Conservation (phyloP, 202 grass and related monocot genomes). For the Dendrocalamus latiflorus region DNA sequence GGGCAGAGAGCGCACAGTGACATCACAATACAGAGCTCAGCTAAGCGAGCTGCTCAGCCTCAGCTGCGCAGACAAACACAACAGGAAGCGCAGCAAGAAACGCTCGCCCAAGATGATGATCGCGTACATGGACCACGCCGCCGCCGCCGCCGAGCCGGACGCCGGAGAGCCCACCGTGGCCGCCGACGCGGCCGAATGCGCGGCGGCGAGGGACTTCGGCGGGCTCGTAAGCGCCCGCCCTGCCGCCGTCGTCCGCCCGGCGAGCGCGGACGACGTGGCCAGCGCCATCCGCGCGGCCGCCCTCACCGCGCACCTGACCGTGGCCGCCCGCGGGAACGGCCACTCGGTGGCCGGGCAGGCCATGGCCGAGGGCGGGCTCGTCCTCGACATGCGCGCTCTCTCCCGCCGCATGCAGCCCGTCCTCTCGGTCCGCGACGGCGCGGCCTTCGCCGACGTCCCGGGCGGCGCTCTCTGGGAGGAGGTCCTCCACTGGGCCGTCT, state of each 20-base stretch:
- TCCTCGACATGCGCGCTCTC: constrained; percentile 89
- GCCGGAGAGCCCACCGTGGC: background rate
- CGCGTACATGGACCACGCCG: constrained; percentile 67
- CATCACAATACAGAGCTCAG: constrained; percentile 25
- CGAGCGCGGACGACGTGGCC: constrained; percentile 55
- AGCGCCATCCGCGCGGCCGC: constrained; percentile 43
- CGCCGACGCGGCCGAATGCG: constrained; percentile 4
- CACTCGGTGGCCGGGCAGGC: constrained; percentile 85
- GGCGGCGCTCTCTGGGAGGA: constrained; percentile 92
- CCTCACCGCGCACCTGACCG: constrained; percentile 37
- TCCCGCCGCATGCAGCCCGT: constrained; percentile 39
- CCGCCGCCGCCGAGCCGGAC: constrained; percentile 35
- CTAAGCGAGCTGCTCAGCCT: background rate
- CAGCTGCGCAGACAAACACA: background rate
- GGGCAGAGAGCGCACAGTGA: constrained; percentile 11
- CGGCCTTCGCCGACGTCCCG: constrained; percentile 49
- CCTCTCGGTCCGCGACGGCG: background rate
- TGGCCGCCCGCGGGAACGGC: constrained; percentile 85
- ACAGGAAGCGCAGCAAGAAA: background rate
- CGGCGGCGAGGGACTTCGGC: constrained; percentile 70
- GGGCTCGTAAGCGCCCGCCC: constrained; percentile 43
- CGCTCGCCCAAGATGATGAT: constrained; percentile 47
- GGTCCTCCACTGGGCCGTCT: constrained; percentile 70
- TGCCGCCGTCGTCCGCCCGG: constrained; percentile 42
- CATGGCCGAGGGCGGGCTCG: constrained; percentile 60